Conservation (phyloP, 1,139 yeast genomes). For the Debaryomyces coudertii region DNA sequence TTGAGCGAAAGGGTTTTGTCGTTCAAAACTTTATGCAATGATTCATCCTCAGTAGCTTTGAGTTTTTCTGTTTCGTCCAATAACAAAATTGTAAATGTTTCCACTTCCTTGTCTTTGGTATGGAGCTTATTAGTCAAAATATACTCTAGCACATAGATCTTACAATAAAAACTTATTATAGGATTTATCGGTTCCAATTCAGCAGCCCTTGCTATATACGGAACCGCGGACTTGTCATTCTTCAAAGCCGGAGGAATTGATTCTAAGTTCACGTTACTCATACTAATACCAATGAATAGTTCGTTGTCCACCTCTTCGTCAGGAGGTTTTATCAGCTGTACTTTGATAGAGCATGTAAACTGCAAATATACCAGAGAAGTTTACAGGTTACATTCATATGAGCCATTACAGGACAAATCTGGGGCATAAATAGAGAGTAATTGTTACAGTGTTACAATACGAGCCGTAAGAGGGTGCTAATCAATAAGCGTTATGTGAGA, state of each 20-base stretch:
- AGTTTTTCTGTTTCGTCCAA: conserved; percentile 65
- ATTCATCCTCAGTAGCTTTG: conserved; percentile 43
- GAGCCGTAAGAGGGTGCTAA: background rate
- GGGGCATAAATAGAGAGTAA: background rate
- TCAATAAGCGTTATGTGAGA: background rate
- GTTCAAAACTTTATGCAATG: conserved; percentile 44
- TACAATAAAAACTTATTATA: conserved; percentile 59
- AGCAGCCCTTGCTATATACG: conserved; percentile 51
- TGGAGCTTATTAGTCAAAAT: conserved; percentile 65
- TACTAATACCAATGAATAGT: background rate
- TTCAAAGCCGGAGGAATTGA: conserved; percentile 33
- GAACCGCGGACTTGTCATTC: conserved; percentile 42
- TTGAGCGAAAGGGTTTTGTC: conserved; percentile 62
- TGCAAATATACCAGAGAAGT: background rate
- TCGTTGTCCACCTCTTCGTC: background rate
- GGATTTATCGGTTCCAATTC: conserved; percentile 58
- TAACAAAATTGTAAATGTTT: conserved; percentile 57
- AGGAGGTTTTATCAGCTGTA: conserved; percentile 1
- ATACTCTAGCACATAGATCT: conserved; percentile 64
- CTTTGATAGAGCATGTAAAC: background rate
- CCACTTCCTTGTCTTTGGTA: conserved; percentile 51
- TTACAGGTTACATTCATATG: conserved; percentile 4
- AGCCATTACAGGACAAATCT: background rate
- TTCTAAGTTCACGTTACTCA: conserved; percentile 13
- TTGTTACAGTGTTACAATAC: background rate